A percentile compares a stretch with the other conserved stretches of the same genome.
Evolutionary conservation across 129 eudicot genomes (phyloP).

Genomic region (Oenanthe sinensis): DNA sequence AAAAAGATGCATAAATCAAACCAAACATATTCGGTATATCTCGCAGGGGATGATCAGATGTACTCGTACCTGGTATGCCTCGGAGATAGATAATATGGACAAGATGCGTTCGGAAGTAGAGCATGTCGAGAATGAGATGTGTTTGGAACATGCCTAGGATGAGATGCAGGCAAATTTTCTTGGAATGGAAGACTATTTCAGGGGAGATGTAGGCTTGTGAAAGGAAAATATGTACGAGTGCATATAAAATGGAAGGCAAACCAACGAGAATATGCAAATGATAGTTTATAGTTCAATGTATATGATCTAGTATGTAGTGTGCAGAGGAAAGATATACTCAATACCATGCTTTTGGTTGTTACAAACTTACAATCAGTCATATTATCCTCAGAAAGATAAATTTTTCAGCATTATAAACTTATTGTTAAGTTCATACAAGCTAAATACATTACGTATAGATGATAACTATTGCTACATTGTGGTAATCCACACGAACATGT

Average conservation of each 20-base stretch:
- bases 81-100: background rate
- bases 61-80: background rate
- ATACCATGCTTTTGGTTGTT: background rate
- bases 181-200: background rate
- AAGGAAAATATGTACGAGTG: background rate
- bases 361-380: constrained; percentile 1
- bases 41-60: background rate
- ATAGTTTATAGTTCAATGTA: background rate
- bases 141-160: background rate
- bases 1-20: background rate
- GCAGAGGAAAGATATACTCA: background rate
- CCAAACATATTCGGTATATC: background rate
- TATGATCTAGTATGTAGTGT: background rate
- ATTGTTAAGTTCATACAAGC: background rate
- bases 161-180: background rate
- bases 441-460: background rate
- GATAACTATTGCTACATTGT: background rate
- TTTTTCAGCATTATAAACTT: background rate
- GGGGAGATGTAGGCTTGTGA: background rate
- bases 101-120: too few species aligned
- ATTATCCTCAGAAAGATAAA: background rate
- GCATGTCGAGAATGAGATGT: too few species aligned
- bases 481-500: background rate
- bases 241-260: background rate
- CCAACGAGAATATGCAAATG: background rate